Evolutionary conservation across 2,329 filamentous ascomycete species (phyloP), one percentile per base, ranked within the genome.

Genomic region (Colletotrichum tofieldiae): DNA sequence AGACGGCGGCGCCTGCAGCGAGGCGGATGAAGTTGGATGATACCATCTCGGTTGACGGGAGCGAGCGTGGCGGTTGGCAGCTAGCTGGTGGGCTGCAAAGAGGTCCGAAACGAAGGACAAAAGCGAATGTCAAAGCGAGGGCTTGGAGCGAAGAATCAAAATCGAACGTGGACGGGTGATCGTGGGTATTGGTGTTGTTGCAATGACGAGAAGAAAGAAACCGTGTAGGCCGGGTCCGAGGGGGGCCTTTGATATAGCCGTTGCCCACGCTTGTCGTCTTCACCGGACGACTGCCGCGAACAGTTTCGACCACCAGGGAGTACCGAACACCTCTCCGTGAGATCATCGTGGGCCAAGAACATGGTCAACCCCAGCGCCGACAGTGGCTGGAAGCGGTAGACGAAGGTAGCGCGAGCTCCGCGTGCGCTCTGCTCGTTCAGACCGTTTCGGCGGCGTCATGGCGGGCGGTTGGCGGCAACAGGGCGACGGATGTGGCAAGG

Each of bases 1-100:
- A 14, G 43, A 71, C 26, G 37, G 62, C 67, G 11, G 71, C 67
- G 58, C 71, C 35, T 3, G 61, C 67, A 29, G 51, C 62, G 23
- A 73, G 41, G 43, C 58, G 47, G 23, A 68, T 20, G 12, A 73
- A 35, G 49, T 20, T 32, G 6, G 62, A 20, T 11, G 66, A 64
- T 23, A 56, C 43, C 71, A 73, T 73, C 12, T 16, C 56, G 18
- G n/a, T n/a, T 16, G 55, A 11, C n/a, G 29, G 39, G 23, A 45
- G 56, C 26, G 32, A 54, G 9, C 5, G 16, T 23, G 2, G 20
- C 14, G n/a, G 32, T 11, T 12, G 32, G 49, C 3, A 9, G 49
- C 26, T 26, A 41, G 35, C 35, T 20, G 7, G 6, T 41, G 35
- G 8, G 43, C 20, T 14, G 29, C 12, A 14, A 23, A 29, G 58